phyloP scores from a whole-genome alignment of 495 filamentous ascomycete genomes.

The Aspergillus ostianus region DNA sequence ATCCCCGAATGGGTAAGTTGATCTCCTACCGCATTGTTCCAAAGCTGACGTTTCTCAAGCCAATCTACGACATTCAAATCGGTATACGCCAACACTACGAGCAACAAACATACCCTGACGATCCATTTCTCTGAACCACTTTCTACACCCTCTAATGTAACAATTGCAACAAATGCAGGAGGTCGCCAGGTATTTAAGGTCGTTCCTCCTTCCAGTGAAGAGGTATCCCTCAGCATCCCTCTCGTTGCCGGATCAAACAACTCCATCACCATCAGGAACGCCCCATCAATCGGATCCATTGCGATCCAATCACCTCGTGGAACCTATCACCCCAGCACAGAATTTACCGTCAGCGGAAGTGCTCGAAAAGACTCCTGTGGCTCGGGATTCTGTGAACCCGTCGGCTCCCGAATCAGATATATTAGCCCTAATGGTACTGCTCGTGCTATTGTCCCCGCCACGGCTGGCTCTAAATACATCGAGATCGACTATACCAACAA shows the following conservation, averaged over 20 bases:
- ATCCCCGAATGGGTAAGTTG: constrained; percentile 22
- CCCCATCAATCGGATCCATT: constrained; percentile 22
- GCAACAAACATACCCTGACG: constrained; percentile 27
- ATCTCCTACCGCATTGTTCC: background rate
- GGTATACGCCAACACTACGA: constrained; percentile 39
- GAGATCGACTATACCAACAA: constrained; percentile 53
- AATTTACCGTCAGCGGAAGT: constrained; percentile 33
- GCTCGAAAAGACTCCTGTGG: constrained; percentile 32
- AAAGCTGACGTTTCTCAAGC: background rate
- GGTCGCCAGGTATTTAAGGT: constrained; percentile 8
- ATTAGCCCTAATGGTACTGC: constrained; percentile 27
- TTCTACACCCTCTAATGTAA: constrained; percentile 5
- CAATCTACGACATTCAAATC: constrained; percentile 27
- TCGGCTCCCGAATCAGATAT: constrained; percentile 43
- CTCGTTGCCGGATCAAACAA: constrained; percentile 34
- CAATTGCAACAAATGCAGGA: constrained; percentile 8
- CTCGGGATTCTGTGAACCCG: constrained; percentile 32
- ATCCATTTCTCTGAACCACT: constrained; percentile 25
- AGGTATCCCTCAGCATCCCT: constrained; percentile 18
- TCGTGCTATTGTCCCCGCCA: constrained; percentile 23
- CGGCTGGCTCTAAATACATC: constrained; percentile 33
- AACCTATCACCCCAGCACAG: constrained; percentile 40
- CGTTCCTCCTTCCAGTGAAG: constrained; percentile 14
- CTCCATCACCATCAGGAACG: constrained; percentile 27
- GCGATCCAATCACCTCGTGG: constrained; percentile 22